These are phyloP conservation scores for Candida arabinofermentans DNA, from an alignment of 805 yeast genomes.

Conservation along the genomic window DNA sequence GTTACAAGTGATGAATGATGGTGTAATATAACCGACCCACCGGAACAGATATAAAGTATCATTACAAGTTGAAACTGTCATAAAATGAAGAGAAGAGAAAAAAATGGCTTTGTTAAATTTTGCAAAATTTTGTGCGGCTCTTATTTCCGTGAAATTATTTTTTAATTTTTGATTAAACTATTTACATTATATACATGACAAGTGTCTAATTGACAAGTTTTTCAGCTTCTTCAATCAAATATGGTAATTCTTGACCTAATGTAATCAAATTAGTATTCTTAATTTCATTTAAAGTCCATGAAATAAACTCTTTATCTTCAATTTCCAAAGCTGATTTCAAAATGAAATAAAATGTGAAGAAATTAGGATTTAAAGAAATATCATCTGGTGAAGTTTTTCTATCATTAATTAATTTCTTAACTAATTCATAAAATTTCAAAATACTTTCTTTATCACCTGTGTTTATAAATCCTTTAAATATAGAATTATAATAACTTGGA, in stretches of 20 bases:
- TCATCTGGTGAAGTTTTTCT: too few relatives aligned
- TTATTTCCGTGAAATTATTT: too few relatives aligned
- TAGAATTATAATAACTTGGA: constrained; percentile 39
- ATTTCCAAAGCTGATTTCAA: constrained; percentile 35
- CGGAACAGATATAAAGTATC: too few relatives aligned
- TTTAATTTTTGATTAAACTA: too few relatives aligned
- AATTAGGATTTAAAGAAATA: constrained; percentile 37
- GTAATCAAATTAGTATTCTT: constrained; percentile 25
- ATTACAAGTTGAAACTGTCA: too few relatives aligned
- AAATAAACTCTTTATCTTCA: constrained; percentile 31
- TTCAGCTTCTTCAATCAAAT: constrained; percentile 3
- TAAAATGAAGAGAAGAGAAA: too few relatives aligned
- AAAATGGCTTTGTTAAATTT: too few relatives aligned
- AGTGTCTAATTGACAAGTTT: background rate
- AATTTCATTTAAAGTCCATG: constrained; percentile 37
- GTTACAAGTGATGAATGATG: too few relatives aligned
- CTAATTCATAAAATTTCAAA: constrained; percentile 34
- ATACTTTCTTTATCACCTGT: constrained; percentile 34
- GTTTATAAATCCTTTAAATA: constrained; percentile 46
- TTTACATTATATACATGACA: too few relatives aligned
- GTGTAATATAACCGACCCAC: too few relatives aligned
- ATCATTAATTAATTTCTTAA: constrained; percentile 24
- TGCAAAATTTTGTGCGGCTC: too few relatives aligned
- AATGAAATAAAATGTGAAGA: constrained; percentile 46
- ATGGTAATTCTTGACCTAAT: constrained; percentile 40